phyloP scores from a whole-genome alignment of 371 early-diverging fungal genomes.

The Funneliformis caledonium region DNA sequence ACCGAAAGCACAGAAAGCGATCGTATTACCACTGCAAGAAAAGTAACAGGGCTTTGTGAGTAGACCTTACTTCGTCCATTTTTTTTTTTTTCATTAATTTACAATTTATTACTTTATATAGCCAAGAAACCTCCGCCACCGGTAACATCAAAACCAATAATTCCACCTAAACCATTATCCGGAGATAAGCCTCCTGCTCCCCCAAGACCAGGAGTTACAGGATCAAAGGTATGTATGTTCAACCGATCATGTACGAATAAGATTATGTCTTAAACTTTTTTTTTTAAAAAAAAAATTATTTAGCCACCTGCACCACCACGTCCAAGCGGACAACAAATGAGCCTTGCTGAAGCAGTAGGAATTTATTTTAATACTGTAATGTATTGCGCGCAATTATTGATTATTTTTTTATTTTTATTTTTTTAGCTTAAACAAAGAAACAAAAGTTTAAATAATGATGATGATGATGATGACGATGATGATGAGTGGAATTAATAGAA shows the following conservation, averaged over 20 bases:
- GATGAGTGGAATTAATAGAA: constrained; percentile 25
- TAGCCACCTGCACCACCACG: constrained; percentile 16
- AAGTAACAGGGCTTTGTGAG: neutral
- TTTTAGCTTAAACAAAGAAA: constrained; percentile 14
- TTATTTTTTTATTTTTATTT: neutral
- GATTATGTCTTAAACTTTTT: too few relatives aligned
- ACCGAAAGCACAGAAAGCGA: neutral
- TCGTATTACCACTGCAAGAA: neutral
- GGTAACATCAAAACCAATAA: constrained; percentile 2
- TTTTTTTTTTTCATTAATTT: neutral
- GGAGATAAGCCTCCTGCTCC: constrained; percentile 6
- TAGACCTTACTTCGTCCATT: too few relatives aligned
- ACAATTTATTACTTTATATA: neutral
- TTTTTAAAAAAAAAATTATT: neutral
- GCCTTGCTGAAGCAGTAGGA: constrained; percentile 22
- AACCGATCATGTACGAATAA: too few relatives aligned
- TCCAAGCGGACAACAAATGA: neutral
- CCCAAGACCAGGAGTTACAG: constrained; percentile 8
- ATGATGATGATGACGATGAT: constrained; percentile 18
- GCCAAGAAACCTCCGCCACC: neutral
- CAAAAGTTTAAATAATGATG: neutral
- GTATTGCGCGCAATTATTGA: neutral
- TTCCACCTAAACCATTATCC: constrained; percentile 9
- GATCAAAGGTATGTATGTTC: constrained; percentile 8
- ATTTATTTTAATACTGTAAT: neutral